Evolutionary conservation across 208 protist species (phyloP).

Genomic region (Acanthamoeba sp.): DNA sequence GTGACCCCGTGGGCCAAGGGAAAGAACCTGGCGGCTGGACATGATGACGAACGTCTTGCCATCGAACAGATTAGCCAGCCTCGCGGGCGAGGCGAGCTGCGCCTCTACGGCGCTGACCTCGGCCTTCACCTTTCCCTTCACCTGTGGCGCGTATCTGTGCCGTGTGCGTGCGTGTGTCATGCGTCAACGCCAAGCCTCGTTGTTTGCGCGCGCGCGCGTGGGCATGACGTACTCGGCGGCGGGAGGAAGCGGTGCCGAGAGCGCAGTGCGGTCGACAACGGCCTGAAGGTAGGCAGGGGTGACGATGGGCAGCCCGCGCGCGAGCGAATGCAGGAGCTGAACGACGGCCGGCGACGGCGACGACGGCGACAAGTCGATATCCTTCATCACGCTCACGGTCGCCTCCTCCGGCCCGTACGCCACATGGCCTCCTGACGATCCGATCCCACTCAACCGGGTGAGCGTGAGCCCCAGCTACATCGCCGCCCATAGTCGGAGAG

Average conservation of each 20-base stretch:
- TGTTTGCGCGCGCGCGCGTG: no score
- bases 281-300: constrained; percentile 13
- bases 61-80: not conserved
- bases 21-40: constrained; percentile 10
- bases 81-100: not conserved
- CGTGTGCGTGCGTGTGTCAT: no score
- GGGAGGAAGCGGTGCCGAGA: not conserved
- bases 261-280: not conserved
- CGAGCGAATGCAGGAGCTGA: constrained; percentile 11
- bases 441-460: not conserved
- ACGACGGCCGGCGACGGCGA: not conserved
- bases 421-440: not conserved
- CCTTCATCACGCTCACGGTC: not conserved
- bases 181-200: no score
- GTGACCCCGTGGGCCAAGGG: not conserved
- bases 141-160: no score
- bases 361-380: not conserved
- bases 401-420: not conserved
- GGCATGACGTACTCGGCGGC: not conserved
- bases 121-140: no score
- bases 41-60: constrained; percentile 2
- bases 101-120: not conserved
- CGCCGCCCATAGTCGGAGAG: no score
- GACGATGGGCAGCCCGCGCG: constrained; percentile 6
- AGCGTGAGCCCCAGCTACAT: not conserved